Evolutionary conservation across 768 basidiomycete species (phyloP).

Genomic region (Amanita rubescens): DNA sequence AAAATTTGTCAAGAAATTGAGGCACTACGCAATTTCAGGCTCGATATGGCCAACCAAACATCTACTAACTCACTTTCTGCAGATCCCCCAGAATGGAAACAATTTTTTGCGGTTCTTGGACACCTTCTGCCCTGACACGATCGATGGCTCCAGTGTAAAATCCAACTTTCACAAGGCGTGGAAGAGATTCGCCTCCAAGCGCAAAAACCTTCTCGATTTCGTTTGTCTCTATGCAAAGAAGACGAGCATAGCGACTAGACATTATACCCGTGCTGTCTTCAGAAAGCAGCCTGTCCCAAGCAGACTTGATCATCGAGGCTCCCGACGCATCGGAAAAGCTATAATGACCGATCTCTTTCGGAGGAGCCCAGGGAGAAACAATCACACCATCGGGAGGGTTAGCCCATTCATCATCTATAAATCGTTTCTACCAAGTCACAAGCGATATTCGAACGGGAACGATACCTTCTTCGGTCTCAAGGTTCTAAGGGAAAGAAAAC

Average conservation of each 20-base stretch:
- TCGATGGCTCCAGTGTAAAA: neutral
- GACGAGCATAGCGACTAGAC: neutral
- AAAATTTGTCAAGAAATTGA: neutral
- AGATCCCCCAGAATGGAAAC: neutral
- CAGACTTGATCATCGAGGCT: neutral
- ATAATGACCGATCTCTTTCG: neutral
- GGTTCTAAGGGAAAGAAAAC: neutral
- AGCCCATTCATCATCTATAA: constrained; percentile 1
- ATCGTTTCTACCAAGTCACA: neutral
- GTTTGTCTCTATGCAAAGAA: neutral
- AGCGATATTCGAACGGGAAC: neutral
- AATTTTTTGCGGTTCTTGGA: constrained; percentile 1
- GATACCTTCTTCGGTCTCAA: constrained; percentile 2
- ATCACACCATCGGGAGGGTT: neutral
- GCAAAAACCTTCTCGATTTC: neutral
- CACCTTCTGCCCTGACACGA: neutral
- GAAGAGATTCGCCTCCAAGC: neutral
- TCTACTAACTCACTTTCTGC: neutral
- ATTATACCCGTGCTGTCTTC: neutral
- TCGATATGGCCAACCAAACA: neutral
- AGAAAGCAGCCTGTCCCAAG: neutral
- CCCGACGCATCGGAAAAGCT: neutral
- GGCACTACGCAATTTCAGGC: neutral
- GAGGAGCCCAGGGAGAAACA: neutral
- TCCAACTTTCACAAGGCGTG: neutral